Evolutionary conservation across 352 stramenopile genomes (phyloP), one percentile per base, ranked within the genome.

Genomic region (Peronospora belbahrii): DNA sequence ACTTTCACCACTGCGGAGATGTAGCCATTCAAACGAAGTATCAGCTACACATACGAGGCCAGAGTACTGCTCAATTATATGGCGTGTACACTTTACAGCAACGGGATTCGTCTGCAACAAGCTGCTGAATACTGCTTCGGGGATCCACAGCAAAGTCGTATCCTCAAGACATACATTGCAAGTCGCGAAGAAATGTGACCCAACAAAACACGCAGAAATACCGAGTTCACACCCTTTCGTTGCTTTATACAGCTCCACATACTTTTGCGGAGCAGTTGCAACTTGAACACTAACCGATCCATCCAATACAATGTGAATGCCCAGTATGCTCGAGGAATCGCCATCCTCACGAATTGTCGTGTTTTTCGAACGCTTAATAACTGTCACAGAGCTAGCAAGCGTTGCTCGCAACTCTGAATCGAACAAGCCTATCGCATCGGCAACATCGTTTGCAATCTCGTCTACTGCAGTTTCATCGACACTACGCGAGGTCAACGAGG

Each of bases 1-100:
- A 39, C 62, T 86, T 42, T 91, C 77, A 17, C 82, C 82, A 41
- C 79, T 83, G 48, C 89, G 78, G 6, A 94, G 58, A 55, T 94
- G 82, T 11, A 91, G 53, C 68, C 76, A 88, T 42, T 94, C 78
- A 32, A 94, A 91, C 19, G 77, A 83, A 23, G 69, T 88, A 44
- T 94, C 82, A 1, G 74, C 62, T 19, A 85, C 42, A 28, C 74
- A 85, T 10, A 90, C 79, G 2, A 90, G 54, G 8, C 62, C 47
- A 18, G 71, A 86, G 51, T 88, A 91, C 44, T 91, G 82, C 7
- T 66, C 63, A 24, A 91, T 42, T 25, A 94, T 52, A 34, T 89
- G 79, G 3, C 51, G 55, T 2, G 81, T 75, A 34, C 70, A 86
- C 0, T 62, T 58, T 23, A 73, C 59, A 13, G 65, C 62, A n/a